Conservation (phyloP, 805 yeast genomes). For the Monosporozyma unispora region DNA sequence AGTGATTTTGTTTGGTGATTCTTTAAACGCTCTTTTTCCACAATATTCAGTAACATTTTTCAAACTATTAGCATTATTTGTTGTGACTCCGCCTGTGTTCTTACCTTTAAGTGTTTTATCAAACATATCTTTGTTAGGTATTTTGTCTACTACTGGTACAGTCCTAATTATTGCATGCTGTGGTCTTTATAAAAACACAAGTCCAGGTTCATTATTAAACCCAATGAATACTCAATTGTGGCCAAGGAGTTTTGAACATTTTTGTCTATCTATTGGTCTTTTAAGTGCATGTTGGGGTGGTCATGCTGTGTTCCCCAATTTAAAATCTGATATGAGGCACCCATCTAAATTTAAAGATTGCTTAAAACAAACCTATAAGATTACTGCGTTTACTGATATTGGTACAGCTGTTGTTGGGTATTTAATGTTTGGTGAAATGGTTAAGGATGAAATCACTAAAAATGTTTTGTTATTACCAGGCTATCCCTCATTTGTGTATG, state of each 20-base stretch:
- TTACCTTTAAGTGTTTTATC: slow-evolving; percentile 68
- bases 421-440: slow-evolving; percentile 68
- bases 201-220: slow-evolving; percentile 68
- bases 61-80: slow-evolving; percentile 58
- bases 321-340: slow-evolving; percentile 62
- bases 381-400: slow-evolving; percentile 51
- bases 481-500: slow-evolving; percentile 54
- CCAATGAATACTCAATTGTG: slow-evolving; percentile 59
- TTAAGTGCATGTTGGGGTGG: slow-evolving; percentile 81
- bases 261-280: slow-evolving; percentile 55
- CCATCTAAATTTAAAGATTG: slow-evolving; percentile 49
- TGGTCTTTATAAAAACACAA: slow-evolving; percentile 48
- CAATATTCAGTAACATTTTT: slow-evolving; percentile 42
- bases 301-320: slow-evolving; percentile 70
- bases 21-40: slow-evolving; percentile 62
- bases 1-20: slow-evolving; percentile 77
- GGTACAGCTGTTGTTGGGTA: slow-evolving; percentile 60
- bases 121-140: slow-evolving; percentile 60
- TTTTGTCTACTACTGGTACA: slow-evolving; percentile 57
- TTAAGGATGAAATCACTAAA: slow-evolving; percentile 69
- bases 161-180: slow-evolving; percentile 49
- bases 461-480: slow-evolving; percentile 58
- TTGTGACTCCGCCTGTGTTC: slow-evolving; percentile 74
- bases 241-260: slow-evolving; percentile 46
- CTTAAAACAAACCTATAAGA: slow-evolving; percentile 47